These are phyloP conservation scores for Pyrenophora seminiperda DNA, from an alignment of 2,329 filamentous ascomycete species.

Conservation along the genomic window DNA sequence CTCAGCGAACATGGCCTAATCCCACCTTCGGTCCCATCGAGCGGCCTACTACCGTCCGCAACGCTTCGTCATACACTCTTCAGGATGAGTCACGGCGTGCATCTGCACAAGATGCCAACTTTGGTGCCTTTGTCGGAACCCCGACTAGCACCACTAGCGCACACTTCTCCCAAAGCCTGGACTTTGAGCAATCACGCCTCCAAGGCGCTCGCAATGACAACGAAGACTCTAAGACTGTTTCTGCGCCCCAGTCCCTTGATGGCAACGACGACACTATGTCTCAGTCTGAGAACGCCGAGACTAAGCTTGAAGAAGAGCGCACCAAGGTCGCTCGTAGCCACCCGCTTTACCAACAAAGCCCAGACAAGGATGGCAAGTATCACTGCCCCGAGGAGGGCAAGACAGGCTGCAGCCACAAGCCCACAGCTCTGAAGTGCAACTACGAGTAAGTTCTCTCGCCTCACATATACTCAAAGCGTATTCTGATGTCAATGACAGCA, in stretches of 20 bases:
- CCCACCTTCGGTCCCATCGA: slow-evolving; percentile 27
- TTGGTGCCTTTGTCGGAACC: slow-evolving; percentile 38
- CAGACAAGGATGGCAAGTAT: slow-evolving; percentile 78
- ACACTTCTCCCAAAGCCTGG: slow-evolving; percentile 28
- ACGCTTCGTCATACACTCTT: slow-evolving; percentile 36
- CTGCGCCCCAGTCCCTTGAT: slow-evolving; percentile 32
- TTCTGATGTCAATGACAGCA: slow-evolving; percentile 61
- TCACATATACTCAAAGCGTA: not conserved
- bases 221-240: slow-evolving; percentile 33
- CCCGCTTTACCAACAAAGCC: slow-evolving; percentile 70
- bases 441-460: slow-evolving; percentile 75
- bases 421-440: slow-evolving; percentile 97
- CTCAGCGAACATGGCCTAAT: slow-evolving; percentile 32
- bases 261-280: slow-evolving; percentile 40
- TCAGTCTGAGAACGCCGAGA: slow-evolving; percentile 36
- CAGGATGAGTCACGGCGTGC: slow-evolving; percentile 29
- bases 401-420: slow-evolving; percentile 81
- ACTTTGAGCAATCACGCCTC: slow-evolving; percentile 31
- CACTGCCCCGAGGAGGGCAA: slow-evolving; percentile 86
- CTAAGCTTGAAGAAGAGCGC: slow-evolving; percentile 46
- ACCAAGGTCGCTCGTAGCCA: slow-evolving; percentile 57
- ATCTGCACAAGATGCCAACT: slow-evolving; percentile 32
- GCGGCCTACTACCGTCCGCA: slow-evolving; percentile 29
- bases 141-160: slow-evolving; percentile 39
- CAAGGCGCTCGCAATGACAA: slow-evolving; percentile 23